Conservation (phyloP, 495 filamentous ascomycete genomes). For the Penicillium alfredii region DNA sequence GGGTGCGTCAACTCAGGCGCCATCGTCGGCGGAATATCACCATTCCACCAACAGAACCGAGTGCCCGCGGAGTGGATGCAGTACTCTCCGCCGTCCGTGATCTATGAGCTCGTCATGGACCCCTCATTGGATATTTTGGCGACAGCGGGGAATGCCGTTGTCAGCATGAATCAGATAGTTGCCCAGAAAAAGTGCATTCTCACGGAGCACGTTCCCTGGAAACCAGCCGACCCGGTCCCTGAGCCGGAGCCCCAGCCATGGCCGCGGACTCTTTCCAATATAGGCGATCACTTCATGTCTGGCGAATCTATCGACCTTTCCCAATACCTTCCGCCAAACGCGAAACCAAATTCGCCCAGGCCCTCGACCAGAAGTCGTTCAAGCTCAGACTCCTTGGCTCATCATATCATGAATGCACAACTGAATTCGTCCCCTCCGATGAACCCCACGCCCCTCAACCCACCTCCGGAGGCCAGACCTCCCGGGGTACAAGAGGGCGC, state of each 20-base stretch:
- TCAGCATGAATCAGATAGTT: constrained; percentile 6
- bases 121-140: constrained; percentile 14
- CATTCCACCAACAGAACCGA: constrained; percentile 7
- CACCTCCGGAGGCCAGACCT: no score
- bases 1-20: constrained; percentile 13
- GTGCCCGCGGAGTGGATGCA: constrained; percentile 24
- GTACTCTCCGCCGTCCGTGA: constrained; percentile 19
- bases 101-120: constrained; percentile 36
- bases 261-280: constrained; percentile 3
- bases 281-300: constrained; percentile 1
- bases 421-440: no score
- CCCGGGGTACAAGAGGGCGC: no score
- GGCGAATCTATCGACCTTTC: not conserved
- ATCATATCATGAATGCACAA: no score
- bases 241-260: not conserved
- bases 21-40: constrained; percentile 22
- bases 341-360: not conserved
- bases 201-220: constrained; percentile 1
- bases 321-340: not conserved
- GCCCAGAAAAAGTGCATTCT: not conserved
- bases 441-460: no score
- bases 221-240: not conserved
- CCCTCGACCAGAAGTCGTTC: no score
- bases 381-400: no score
- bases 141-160: constrained; percentile 5